Percentiles rank a stretch among this genome's conserved stretches.
Conservation (phyloP, 148 eudicot genomes). For the Polygonum maritimum region DNA sequence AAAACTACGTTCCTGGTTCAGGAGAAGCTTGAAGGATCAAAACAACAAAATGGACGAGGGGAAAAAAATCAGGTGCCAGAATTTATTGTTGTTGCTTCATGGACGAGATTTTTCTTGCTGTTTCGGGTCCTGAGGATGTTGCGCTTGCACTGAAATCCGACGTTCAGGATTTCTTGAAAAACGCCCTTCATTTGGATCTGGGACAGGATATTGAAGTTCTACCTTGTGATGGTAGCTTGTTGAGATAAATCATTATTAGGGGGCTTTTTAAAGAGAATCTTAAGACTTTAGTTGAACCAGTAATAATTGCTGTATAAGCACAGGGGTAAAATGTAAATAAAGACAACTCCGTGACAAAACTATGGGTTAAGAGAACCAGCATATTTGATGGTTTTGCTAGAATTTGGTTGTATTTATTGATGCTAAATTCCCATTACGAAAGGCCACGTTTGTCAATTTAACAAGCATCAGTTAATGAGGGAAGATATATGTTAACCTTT, state of each 20-base stretch:
- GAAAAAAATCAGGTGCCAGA: constrained; percentile 28
- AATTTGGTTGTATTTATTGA: no score
- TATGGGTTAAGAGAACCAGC: neutral
- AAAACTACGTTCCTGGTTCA: constrained; percentile 73
- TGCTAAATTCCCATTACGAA: no score
- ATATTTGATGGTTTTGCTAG: neutral
- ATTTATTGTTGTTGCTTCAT: constrained; percentile 69
- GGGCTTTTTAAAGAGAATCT: neutral
- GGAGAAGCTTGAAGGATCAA: constrained; percentile 53
- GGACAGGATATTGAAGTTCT: constrained; percentile 30
- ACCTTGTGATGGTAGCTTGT: constrained; percentile 23
- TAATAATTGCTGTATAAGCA: neutral
- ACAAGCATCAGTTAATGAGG: no score
- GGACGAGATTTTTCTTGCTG: constrained; percentile 79
- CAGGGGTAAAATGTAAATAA: constrained; percentile 5
- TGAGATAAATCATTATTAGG: neutral
- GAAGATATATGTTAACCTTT: no score
- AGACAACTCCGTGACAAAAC: constrained; percentile 4
- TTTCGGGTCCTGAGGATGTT: constrained; percentile 62
- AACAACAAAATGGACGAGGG: constrained; percentile 8
- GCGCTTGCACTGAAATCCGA: constrained; percentile 55
- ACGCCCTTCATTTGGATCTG: constrained; percentile 48
- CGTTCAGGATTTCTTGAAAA: constrained; percentile 38
- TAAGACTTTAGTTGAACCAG: neutral
- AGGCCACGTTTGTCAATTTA: no score